A percentile compares a stretch with the other conserved stretches of the same genome.
These are phyloP conservation scores for Barbatosphaeria neglecta DNA, from an alignment of 495 filamentous ascomycete genomes.

Conservation along the genomic window DNA sequence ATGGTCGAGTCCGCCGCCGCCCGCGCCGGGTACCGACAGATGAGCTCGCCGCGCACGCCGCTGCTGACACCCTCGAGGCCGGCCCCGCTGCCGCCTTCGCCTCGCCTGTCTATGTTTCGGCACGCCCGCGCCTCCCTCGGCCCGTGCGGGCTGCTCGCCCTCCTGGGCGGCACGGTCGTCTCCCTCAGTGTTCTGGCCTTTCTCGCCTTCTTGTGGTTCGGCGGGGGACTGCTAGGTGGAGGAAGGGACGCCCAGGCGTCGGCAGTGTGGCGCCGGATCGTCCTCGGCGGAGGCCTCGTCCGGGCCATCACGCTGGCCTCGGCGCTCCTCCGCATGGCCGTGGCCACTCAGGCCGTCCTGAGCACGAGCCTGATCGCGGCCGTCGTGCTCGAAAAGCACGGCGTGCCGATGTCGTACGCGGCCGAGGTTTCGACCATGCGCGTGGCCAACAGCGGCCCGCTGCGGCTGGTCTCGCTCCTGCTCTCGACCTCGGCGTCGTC, in stretches of 20 bases:
- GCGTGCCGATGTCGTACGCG: constrained; percentile 8
- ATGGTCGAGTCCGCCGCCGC: neutral
- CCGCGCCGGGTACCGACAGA: neutral
- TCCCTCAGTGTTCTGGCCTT: constrained; percentile 5
- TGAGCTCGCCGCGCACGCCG: neutral
- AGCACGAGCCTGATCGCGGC: constrained; percentile 10
- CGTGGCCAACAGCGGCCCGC: constrained; percentile 7
- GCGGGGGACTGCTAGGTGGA: constrained; percentile 3
- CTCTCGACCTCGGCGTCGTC: too few relatives aligned
- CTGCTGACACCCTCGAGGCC: neutral
- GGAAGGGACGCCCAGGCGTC: neutral
- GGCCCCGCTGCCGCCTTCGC: neutral
- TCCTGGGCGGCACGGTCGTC: constrained; percentile 4
- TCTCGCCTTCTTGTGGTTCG: constrained; percentile 6
- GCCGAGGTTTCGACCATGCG: constrained; percentile 11
- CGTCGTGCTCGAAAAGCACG: constrained; percentile 8
- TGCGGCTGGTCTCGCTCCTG: constrained; percentile 5
- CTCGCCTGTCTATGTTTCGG: neutral
- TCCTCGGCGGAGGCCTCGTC: constrained; percentile 2
- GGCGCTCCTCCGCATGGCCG: constrained; percentile 5
- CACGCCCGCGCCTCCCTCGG: neutral
- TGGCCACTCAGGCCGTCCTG: constrained; percentile 4
- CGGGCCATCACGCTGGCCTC: constrained; percentile 8
- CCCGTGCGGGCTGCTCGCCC: neutral
- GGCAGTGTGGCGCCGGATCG: constrained; percentile 4